These are phyloP conservation scores for Candida vaughaniae DNA, from an alignment of 805 yeast genomes.

Conservation along the genomic window DNA sequence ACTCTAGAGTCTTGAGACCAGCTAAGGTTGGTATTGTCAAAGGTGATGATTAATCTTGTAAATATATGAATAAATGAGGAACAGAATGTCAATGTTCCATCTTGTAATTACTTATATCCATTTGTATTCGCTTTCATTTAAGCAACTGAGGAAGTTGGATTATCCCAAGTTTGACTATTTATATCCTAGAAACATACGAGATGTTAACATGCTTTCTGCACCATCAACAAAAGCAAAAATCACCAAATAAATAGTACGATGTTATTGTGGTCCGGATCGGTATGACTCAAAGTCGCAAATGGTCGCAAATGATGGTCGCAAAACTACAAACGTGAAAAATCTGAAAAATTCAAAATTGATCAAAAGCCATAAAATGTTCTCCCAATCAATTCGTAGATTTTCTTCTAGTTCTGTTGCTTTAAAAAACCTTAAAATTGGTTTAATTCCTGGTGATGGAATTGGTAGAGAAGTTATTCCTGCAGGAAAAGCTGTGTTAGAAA, in stretches of 20 bases:
- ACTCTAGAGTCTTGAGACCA: constrained; percentile 87
- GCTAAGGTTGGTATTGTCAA: constrained; percentile 95
- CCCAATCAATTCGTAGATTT: constrained; percentile 11
- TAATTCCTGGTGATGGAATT: constrained; percentile 98
- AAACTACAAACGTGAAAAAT: too few species aligned
- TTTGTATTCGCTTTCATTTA: too few species aligned
- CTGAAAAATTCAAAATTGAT: not conserved
- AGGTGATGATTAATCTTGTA: constrained; percentile 24
- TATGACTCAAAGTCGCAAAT: constrained; percentile 10
- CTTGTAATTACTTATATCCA: too few species aligned
- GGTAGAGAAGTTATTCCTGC: constrained; percentile 98
- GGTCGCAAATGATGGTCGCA: too few species aligned
- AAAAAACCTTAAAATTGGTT: constrained; percentile 48
- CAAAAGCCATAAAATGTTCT: constrained; percentile 4
- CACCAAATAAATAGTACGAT: too few species aligned
- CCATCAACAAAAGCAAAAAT: too few species aligned
- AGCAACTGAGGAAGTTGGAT: too few species aligned
- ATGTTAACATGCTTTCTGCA: too few species aligned
- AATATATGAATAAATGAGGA: too few species aligned
- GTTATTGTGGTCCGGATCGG: constrained; percentile 6
- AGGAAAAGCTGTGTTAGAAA: constrained; percentile 83
- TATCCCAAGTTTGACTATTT: too few species aligned
- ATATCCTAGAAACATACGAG: too few species aligned
- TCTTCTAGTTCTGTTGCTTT: constrained; percentile 19
- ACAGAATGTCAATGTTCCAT: too few species aligned